phyloP scores from a whole-genome alignment of 2,329 filamentous ascomycete species.

The Talaromyces rugulosus region DNA sequence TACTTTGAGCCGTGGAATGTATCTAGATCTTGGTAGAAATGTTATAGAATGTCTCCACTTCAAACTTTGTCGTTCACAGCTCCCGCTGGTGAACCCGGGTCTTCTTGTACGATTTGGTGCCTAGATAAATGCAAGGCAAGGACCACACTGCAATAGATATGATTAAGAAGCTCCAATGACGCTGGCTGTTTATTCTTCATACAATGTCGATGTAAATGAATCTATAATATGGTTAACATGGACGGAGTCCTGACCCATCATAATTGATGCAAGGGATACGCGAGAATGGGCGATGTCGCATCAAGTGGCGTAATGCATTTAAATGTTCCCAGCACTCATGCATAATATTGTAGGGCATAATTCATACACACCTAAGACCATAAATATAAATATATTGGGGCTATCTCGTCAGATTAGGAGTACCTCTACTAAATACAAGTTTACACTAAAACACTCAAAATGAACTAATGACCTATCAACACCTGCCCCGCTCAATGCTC shows the following conservation, averaged over 20 bases:
- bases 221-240: background rate
- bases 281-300: background rate
- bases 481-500: background rate
- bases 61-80: background rate
- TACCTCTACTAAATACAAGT: background rate
- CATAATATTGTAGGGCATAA: background rate
- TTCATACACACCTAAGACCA: background rate
- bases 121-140: background rate
- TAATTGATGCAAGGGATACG: background rate
- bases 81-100: background rate
- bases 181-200: background rate
- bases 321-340: too few species aligned
- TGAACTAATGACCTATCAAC: background rate
- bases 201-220: constrained; percentile 4
- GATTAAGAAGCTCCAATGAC: background rate
- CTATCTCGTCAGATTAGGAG: background rate
- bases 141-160: background rate
- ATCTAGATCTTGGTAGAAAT: background rate
- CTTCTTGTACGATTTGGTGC: background rate
- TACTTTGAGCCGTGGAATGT: background rate
- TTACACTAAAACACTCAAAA: background rate
- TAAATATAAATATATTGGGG: background rate
- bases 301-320: background rate
- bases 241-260: background rate
- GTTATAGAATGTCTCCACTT: background rate